phyloP scores from a whole-genome alignment of 495 filamentous ascomycete species.

The Penicillium angulare region DNA sequence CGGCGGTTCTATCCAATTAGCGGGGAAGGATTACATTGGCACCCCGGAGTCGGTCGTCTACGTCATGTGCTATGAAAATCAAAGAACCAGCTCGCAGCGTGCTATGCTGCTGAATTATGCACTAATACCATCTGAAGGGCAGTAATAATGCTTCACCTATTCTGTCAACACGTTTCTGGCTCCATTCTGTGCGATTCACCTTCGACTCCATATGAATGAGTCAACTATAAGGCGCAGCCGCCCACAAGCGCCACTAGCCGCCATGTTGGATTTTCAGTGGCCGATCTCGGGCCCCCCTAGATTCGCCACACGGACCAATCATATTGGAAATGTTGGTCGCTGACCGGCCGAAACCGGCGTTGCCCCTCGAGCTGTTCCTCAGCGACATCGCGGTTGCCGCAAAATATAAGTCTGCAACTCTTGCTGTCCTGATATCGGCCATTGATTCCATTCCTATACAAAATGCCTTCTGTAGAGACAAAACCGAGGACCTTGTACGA shows the following conservation, averaged over 20 bases:
- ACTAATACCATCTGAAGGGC: too few species aligned
- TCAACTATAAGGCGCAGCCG: conserved; percentile 9
- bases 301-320: conserved; percentile 28
- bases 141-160: too few species aligned
- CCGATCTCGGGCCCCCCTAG: conserved; percentile 20
- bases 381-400: conserved; percentile 44
- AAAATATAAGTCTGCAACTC: conserved; percentile 29
- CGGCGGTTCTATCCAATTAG: conserved; percentile 19
- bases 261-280: conserved; percentile 10
- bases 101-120: too few species aligned
- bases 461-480: conserved; percentile 77
- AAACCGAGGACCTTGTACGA: conserved; percentile 91
- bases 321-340: conserved; percentile 25
- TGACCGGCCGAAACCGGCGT: conserved; percentile 45
- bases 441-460: conserved; percentile 25
- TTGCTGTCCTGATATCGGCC: conserved; percentile 14
- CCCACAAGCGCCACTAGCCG: conserved; percentile 26
- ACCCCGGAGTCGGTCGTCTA: conserved; percentile 14
- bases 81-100: too few species aligned
- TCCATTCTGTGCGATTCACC: too few species aligned
- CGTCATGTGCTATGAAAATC: conserved; percentile 22
- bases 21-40: conserved; percentile 7
- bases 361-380: conserved; percentile 36
- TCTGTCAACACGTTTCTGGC: too few species aligned
- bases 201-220: too few species aligned